Conservation (phyloP, 1,284 basidiomycete species). For the Vanrija pseudolonga region DNA sequence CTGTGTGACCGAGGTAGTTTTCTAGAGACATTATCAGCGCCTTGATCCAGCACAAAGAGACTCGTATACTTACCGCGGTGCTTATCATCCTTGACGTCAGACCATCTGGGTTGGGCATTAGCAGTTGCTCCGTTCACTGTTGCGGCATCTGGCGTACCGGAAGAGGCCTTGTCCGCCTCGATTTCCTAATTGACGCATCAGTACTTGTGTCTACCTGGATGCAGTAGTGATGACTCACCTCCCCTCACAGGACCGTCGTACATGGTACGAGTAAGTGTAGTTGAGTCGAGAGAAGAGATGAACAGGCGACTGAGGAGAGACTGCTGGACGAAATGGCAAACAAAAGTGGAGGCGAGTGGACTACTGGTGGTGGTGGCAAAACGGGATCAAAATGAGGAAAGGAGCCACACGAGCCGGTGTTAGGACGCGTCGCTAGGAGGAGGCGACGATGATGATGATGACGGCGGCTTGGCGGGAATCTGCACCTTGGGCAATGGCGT, state of each 20-base stretch:
- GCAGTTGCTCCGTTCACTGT: too few relatives aligned
- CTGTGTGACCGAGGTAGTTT: slow-evolving; percentile 86
- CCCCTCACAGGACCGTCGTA: slow-evolving; percentile 44
- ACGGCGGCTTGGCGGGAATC: too few relatives aligned
- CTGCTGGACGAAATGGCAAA: too few relatives aligned
- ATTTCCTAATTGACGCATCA: slow-evolving; percentile 54
- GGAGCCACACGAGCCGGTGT: too few relatives aligned
- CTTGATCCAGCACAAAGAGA: not conserved
- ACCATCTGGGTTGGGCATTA: slow-evolving; percentile 59
- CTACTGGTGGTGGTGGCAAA: too few relatives aligned
- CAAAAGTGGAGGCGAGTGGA: too few relatives aligned
- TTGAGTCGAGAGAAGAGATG: slow-evolving; percentile 6
- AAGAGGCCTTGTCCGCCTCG: slow-evolving; percentile 86
- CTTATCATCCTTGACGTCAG: slow-evolving; percentile 83
- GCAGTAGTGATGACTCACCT: slow-evolving; percentile 22
- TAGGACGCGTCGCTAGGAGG: too few relatives aligned
- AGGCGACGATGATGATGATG: too few relatives aligned
- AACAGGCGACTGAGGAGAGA: too few relatives aligned
- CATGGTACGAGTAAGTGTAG: slow-evolving; percentile 33
- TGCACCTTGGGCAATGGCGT: too few relatives aligned
- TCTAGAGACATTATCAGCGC: slow-evolving; percentile 38
- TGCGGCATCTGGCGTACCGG: slow-evolving; percentile 2
- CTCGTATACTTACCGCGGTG: slow-evolving; percentile 67
- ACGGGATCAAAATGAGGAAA: too few relatives aligned
- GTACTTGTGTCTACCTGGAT: not conserved